These are phyloP conservation scores for Agaricus bisporus DNA, from an alignment of 768 basidiomycete genomes.

Conservation along the genomic window DNA sequence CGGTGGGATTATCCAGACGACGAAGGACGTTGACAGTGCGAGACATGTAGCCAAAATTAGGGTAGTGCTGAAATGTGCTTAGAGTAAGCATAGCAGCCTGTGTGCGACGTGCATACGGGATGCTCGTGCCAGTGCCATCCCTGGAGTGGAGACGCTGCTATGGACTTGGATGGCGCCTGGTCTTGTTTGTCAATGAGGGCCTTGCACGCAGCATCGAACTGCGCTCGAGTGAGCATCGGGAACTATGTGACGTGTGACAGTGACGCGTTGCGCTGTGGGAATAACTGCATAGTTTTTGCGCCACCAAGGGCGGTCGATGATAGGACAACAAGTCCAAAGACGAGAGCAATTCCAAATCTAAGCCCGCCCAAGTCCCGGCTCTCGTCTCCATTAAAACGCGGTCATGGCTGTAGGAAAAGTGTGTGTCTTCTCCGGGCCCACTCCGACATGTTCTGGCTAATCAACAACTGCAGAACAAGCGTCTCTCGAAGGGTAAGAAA, in stretches of 20 bases:
- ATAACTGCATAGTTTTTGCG: conserved; percentile 53
- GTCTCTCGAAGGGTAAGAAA: conserved; percentile 97
- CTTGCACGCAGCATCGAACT: conserved; percentile 58
- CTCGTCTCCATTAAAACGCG: conserved; percentile 27
- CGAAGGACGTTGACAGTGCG: conserved; percentile 19
- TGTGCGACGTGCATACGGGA: neutral
- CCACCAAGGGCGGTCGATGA: conserved; percentile 31
- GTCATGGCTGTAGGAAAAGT: conserved; percentile 90
- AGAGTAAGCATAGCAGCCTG: neutral
- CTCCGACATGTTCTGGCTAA: neutral
- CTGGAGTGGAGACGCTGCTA: conserved; percentile 16
- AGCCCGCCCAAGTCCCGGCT: conserved; percentile 33
- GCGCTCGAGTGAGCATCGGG: conserved; percentile 45
- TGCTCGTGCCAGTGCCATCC: conserved; percentile 37
- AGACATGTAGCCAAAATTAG: conserved; percentile 42
- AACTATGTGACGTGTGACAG: neutral
- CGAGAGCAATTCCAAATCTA: conserved; percentile 27
- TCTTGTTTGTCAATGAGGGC: conserved; percentile 31
- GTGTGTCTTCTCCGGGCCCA: conserved; percentile 22
- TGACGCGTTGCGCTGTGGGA: conserved; percentile 31
- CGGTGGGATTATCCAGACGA: neutral
- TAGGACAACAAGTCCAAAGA: conserved; percentile 26
- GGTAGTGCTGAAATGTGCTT: conserved; percentile 23
- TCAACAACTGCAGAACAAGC: conserved; percentile 71
- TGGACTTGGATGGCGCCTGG: neutral